phyloP scores from a whole-genome alignment of 2,329 filamentous ascomycete species.

The Botrytis cinerea region DNA sequence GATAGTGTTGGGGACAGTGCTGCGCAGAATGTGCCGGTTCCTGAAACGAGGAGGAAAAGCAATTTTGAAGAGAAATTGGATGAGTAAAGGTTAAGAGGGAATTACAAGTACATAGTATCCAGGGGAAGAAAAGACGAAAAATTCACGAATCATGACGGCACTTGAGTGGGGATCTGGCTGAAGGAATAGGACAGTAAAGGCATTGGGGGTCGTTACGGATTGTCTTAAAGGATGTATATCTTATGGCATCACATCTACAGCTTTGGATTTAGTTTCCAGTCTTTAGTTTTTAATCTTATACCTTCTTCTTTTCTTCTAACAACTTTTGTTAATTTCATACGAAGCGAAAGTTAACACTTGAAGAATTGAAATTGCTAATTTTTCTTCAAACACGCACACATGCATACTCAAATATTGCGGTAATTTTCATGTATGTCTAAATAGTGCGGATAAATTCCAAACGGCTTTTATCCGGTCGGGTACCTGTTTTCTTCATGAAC shows the following conservation, averaged over 20 bases:
- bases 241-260: not conserved
- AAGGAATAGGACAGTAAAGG: not conserved
- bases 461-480: not conserved
- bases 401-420: not conserved
- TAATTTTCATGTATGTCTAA: not conserved
- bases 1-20: slow-evolving; percentile 30
- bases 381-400: not conserved
- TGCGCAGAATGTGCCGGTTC: slow-evolving; percentile 9
- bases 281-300: not conserved
- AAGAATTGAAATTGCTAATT: not conserved
- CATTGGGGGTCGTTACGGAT: not conserved
- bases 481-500: not conserved
- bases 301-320: not conserved
- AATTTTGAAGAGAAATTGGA: slow-evolving; percentile 38
- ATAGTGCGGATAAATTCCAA: not conserved
- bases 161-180: not conserved
- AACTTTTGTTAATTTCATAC: not conserved
- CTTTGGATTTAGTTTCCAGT: not conserved
- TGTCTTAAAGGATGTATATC: not conserved
- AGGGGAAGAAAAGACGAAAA: not conserved
- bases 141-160: slow-evolving; percentile 14
- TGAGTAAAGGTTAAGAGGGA: slow-evolving; percentile 19
- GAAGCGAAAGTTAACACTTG: not conserved
- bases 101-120: not conserved
- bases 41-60: slow-evolving; percentile 32